These are phyloP conservation scores for Capillidium heterosporum DNA, from an alignment of 371 early-diverging fungal species.

Conservation along the genomic window DNA sequence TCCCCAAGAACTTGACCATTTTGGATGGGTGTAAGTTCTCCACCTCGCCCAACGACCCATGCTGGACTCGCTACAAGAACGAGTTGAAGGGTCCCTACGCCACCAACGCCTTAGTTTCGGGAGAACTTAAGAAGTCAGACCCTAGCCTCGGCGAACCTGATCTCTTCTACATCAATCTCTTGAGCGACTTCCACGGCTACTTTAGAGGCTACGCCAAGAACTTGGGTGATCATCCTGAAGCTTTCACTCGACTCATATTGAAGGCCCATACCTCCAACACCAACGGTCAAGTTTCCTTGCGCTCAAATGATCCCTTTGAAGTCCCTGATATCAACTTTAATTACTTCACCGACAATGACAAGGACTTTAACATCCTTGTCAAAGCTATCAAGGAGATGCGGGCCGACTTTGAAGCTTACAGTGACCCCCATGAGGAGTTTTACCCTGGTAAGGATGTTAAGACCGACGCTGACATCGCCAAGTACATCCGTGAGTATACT, in stretches of 20 bases:
- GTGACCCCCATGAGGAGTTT: neutral
- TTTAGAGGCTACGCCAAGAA: neutral
- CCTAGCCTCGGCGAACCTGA: neutral
- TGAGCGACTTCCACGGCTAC: neutral
- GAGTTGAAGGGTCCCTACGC: neutral
- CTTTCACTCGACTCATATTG: neutral
- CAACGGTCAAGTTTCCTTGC: neutral
- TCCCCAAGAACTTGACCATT: neutral
- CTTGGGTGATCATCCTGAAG: neutral
- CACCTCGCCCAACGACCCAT: neutral
- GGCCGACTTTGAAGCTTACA: too few species aligned
- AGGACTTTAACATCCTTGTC: neutral
- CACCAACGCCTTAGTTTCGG: neutral
- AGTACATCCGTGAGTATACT: neutral
- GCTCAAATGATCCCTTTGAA: neutral
- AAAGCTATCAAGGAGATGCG: neutral
- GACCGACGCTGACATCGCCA: neutral
- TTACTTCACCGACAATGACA: neutral
- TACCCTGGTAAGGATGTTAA: neutral
- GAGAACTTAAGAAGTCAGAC: neutral
- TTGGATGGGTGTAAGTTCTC: neutral
- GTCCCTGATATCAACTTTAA: slow-evolving; percentile 3
- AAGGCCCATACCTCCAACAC: neutral
- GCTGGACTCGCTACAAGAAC: neutral
- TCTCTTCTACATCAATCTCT: neutral